Conservation (phyloP, 495 filamentous ascomycete genomes). For the Cenococcum geophilum region DNA sequence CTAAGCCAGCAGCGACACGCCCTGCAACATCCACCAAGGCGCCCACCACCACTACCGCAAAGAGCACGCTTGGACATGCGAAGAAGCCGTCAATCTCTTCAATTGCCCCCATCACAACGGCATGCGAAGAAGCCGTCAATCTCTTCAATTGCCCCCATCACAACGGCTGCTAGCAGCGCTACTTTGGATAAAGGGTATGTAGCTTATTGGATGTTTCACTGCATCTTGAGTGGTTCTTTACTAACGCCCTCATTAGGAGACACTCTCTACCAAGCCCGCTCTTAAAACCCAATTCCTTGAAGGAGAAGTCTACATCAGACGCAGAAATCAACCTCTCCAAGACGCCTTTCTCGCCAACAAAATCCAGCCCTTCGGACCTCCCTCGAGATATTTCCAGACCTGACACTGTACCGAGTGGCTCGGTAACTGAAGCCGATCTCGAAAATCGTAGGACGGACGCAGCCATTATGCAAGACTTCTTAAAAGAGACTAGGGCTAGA, state of each 20-base stretch:
- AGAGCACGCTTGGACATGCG: conserved; percentile 9
- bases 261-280: neutral
- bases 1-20: conserved; percentile 10
- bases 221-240: too few relatives aligned
- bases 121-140: conserved; percentile 22
- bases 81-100: conserved; percentile 23
- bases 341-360: conserved; percentile 10
- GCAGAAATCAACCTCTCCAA: conserved; percentile 20
- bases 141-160: conserved; percentile 1
- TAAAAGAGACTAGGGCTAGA: conserved; percentile 26
- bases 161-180: neutral
- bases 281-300: conserved; percentile 1
- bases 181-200: conserved; percentile 24
- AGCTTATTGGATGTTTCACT: neutral
- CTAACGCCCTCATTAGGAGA: conserved; percentile 9
- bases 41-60: conserved; percentile 11
- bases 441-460: conserved; percentile 18
- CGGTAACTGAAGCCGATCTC: conserved; percentile 16
- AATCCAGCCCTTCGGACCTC: conserved; percentile 15
- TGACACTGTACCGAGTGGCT: conserved; percentile 21
- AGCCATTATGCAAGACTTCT: conserved; percentile 29
- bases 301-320: conserved; percentile 25
- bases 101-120: neutral
- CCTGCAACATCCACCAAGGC: conserved; percentile 16
- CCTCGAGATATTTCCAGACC: conserved; percentile 11